A percentile compares a stretch with the other conserved stretches of the same genome.
These are phyloP conservation scores for Lachancea cidri DNA, from an alignment of 805 yeast species.

Conservation along the genomic window DNA sequence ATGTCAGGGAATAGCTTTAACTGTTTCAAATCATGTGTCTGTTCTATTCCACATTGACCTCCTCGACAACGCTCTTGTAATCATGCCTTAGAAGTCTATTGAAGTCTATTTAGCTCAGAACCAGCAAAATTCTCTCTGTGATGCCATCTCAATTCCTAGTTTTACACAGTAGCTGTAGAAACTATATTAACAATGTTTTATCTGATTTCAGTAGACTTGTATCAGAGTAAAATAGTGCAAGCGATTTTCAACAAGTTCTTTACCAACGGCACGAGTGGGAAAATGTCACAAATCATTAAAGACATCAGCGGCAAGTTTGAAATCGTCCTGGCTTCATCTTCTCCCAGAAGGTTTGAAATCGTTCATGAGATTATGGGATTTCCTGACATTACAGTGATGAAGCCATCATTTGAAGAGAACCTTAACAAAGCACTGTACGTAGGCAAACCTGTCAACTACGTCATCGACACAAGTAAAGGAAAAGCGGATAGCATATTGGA, in stretches of 20 bases:
- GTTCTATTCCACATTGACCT: too few species aligned
- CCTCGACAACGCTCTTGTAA: too few species aligned
- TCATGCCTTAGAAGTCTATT: too few species aligned
- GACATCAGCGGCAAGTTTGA: conserved; percentile 13
- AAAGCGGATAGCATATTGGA: conserved; percentile 63
- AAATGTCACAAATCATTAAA: conserved; percentile 6
- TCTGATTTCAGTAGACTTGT: too few species aligned
- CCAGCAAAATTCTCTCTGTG: too few species aligned
- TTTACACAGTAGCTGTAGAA: too few species aligned
- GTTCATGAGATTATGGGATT: conserved; percentile 51
- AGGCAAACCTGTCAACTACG: conserved; percentile 43
- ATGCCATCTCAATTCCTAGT: too few species aligned
- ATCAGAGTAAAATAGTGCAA: neutral
- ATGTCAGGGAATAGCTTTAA: too few species aligned
- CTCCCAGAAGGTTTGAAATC: conserved; percentile 78
- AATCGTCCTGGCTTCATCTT: conserved; percentile 73
- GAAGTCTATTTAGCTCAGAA: too few species aligned
- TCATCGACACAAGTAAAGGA: conserved; percentile 57
- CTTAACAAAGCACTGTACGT: conserved; percentile 44
- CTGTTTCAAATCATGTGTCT: too few species aligned
- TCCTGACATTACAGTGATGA: conserved; percentile 39
- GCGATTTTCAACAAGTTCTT: neutral
- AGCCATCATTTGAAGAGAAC: conserved; percentile 75
- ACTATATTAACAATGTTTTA: too few species aligned
- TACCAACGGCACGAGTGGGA: neutral